A percentile compares a stretch with the other conserved stretches of the same genome.
These are phyloP conservation scores for Lagenidium giganteum DNA, from an alignment of 352 stramenopile species.

Conservation along the genomic window DNA sequence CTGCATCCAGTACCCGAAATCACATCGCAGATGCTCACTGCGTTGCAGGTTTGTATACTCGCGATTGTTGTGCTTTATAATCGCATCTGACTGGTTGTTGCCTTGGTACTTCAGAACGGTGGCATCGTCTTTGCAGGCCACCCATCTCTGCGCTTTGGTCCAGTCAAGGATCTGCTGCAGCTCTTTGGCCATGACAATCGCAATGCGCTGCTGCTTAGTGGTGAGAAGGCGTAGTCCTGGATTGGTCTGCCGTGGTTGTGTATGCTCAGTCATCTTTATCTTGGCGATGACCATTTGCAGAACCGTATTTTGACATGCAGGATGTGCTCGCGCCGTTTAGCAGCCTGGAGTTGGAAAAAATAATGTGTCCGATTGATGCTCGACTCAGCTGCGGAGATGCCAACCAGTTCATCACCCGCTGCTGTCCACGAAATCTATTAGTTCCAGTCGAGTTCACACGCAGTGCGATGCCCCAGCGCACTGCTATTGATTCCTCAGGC, in stretches of 20 bases:
- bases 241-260: too few relatives aligned
- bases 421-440: constrained; percentile 61
- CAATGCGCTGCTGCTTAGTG: constrained; percentile 70
- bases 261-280: neutral
- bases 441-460: constrained; percentile 64
- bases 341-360: constrained; percentile 65
- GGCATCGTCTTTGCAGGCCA: constrained; percentile 77
- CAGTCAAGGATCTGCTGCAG: constrained; percentile 39
- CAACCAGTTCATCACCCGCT: constrained; percentile 83
- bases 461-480: too few relatives aligned
- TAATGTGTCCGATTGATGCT: constrained; percentile 71
- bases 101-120: constrained; percentile 27
- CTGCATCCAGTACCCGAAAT: constrained; percentile 43
- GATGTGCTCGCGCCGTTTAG: constrained; percentile 54
- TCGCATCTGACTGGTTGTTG: constrained; percentile 1
- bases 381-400: constrained; percentile 78
- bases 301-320: constrained; percentile 47
- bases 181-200: constrained; percentile 52
- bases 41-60: constrained; percentile 55
- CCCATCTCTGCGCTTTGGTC: constrained; percentile 58
- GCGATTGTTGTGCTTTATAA: neutral
- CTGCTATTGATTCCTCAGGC: too few relatives aligned
- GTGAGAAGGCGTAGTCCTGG: constrained; percentile 14
- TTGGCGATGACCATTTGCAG: constrained; percentile 11
- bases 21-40: constrained; percentile 31